Conservation (phyloP, 2,329 filamentous ascomycete species). For the Cyphellophora attinorum region DNA sequence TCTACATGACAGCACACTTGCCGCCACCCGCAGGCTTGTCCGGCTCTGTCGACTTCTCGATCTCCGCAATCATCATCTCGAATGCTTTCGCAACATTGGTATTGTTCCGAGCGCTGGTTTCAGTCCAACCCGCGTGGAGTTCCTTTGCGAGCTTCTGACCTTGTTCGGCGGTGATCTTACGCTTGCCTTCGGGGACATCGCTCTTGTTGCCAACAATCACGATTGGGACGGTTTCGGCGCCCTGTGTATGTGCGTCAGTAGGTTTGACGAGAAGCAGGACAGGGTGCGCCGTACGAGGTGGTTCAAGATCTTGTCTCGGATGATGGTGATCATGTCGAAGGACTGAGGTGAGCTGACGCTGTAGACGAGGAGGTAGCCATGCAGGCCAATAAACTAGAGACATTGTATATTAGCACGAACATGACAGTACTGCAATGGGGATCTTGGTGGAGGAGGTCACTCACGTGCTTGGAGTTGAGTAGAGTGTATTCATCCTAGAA, state of each 20-base stretch:
- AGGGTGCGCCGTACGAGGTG: slow-evolving; percentile 61
- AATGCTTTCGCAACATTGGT: slow-evolving; percentile 90
- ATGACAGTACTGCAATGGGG: too few relatives aligned
- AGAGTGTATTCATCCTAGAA: slow-evolving; percentile 99
- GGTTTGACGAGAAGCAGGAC: neutral
- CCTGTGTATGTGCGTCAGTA: slow-evolving; percentile 41
- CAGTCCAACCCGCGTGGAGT: slow-evolving; percentile 86
- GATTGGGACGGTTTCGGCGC: slow-evolving; percentile 83
- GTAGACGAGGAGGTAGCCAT: slow-evolving; percentile 97
- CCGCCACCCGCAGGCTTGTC: slow-evolving; percentile 68
- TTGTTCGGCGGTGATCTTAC: slow-evolving; percentile 78
- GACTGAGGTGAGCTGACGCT: slow-evolving; percentile 90
- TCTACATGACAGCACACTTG: slow-evolving; percentile 78
- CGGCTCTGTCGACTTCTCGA: slow-evolving; percentile 89
- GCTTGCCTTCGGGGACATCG: slow-evolving; percentile 62
- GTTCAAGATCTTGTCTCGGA: slow-evolving; percentile 93
- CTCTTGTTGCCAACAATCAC: slow-evolving; percentile 97
- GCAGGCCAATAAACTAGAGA: slow-evolving; percentile 78
- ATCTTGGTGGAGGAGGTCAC: neutral
- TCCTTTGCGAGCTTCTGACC: slow-evolving; percentile 77
- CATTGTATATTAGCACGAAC: too few relatives aligned
- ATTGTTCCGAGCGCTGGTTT: slow-evolving; percentile 88
- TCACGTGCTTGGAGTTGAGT: slow-evolving; percentile 78
- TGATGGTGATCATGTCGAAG: slow-evolving; percentile 95
- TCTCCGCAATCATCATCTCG: slow-evolving; percentile 85